Evolutionary conservation across 352 stramenopile species (phyloP).

Genomic region (Phytophthora foliorum): DNA sequence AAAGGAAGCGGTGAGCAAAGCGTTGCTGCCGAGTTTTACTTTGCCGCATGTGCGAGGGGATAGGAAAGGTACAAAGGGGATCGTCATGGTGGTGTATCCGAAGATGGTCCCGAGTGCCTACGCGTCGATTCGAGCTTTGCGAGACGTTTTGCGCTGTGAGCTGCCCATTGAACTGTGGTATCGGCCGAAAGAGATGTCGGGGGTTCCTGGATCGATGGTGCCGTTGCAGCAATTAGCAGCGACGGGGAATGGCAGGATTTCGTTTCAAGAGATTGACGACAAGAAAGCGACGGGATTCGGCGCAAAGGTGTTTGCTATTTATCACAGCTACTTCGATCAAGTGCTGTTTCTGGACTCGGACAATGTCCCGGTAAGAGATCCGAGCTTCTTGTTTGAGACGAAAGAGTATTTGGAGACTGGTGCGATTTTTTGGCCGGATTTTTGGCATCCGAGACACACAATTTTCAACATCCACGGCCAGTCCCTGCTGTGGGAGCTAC

Average conservation of each 20-base stretch:
- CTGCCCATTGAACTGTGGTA: slow-evolving; percentile 72
- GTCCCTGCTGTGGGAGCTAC: slow-evolving; percentile 64
- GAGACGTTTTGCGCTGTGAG: slow-evolving; percentile 40
- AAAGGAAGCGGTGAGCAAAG: slow-evolving; percentile 24
- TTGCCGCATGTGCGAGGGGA: slow-evolving; percentile 18
- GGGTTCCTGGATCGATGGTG: slow-evolving; percentile 25
- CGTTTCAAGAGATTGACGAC: slow-evolving; percentile 45
- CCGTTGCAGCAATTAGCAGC: slow-evolving; percentile 22
- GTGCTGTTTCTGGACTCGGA: slow-evolving; percentile 72
- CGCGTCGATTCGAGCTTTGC: slow-evolving; percentile 45
- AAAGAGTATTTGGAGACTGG: slow-evolving; percentile 51
- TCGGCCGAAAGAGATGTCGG: slow-evolving; percentile 40
- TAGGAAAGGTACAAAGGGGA: slow-evolving; percentile 29
- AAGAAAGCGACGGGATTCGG: slow-evolving; percentile 50
- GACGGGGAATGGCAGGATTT: slow-evolving; percentile 4
- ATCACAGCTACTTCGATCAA: slow-evolving; percentile 55
- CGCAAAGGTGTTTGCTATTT: slow-evolving; percentile 64
- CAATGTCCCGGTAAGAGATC: slow-evolving; percentile 65
- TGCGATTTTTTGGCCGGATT: slow-evolving; percentile 80
- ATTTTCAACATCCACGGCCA: slow-evolving; percentile 72
- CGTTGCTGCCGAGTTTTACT: slow-evolving; percentile 17
- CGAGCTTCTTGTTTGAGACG: slow-evolving; percentile 63
- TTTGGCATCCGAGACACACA: slow-evolving; percentile 67
- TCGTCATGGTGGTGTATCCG: slow-evolving; percentile 70
- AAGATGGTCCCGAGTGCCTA: slow-evolving; percentile 62